phyloP scores from a whole-genome alignment of 2,329 filamentous ascomycete species.

The Xylaria sp. region DNA sequence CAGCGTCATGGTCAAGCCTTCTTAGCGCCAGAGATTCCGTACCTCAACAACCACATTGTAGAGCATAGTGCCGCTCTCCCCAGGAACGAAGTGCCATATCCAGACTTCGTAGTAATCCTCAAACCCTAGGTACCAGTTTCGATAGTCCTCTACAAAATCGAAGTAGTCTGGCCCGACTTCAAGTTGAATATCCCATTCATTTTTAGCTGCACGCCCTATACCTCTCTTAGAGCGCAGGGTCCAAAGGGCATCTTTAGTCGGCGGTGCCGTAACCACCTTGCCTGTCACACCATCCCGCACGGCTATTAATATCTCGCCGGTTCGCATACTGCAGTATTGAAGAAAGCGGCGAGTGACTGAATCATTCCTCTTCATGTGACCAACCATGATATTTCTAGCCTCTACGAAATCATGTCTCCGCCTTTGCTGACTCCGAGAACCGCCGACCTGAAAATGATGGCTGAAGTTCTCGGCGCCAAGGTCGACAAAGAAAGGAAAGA shows the following conservation, averaged over 20 bases:
- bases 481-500: constrained; percentile 46
- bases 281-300: constrained; percentile 49
- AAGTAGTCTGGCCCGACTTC: constrained; percentile 45
- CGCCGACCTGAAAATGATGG: constrained; percentile 41
- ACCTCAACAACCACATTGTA: constrained; percentile 42
- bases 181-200: constrained; percentile 42
- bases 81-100: constrained; percentile 48
- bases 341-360: constrained; percentile 49
- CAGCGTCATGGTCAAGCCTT: constrained; percentile 8
- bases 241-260: constrained; percentile 42
- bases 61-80: constrained; percentile 32
- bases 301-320: constrained; percentile 44
- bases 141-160: constrained; percentile 37
- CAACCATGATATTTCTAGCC: constrained; percentile 48
- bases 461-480: constrained; percentile 42
- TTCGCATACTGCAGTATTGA: constrained; percentile 47
- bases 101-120: constrained; percentile 49
- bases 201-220: constrained; percentile 43
- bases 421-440: constrained; percentile 40
- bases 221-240: constrained; percentile 44
- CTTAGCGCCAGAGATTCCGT: constrained; percentile 8
- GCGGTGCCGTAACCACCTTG: constrained; percentile 46
- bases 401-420: constrained; percentile 45
- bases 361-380: constrained; percentile 50
- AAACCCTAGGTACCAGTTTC: constrained; percentile 46